Evolutionary conservation across 1,284 basidiomycete genomes (phyloP).

Genomic region (Fomitopsis pinicola): DNA sequence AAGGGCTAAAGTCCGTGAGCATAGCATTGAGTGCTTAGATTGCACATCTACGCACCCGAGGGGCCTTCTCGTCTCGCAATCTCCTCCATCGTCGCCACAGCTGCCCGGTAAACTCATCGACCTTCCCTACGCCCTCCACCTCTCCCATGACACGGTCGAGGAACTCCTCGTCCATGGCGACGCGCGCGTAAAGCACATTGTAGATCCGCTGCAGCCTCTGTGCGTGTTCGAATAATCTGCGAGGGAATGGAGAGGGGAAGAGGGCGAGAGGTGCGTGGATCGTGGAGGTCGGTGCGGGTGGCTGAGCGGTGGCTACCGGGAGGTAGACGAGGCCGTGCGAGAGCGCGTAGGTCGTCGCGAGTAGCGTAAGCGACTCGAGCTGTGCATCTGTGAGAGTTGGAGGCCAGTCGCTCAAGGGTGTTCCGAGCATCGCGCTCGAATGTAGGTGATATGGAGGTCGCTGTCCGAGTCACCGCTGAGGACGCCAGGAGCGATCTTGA

Average conservation of each 20-base stretch:
- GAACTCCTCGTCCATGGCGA: conserved; percentile 80
- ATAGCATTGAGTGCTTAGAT: neutral
- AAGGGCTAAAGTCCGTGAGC: conserved; percentile 49
- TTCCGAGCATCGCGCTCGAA: neutral
- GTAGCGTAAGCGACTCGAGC: conserved; percentile 52
- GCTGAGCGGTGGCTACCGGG: conserved; percentile 48
- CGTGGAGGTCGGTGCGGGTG: conserved; percentile 57
- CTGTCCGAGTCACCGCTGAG: neutral
- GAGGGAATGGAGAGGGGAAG: conserved; percentile 86
- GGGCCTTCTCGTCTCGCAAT: conserved; percentile 56
- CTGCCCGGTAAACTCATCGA: conserved; percentile 84
- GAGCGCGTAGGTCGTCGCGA: conserved; percentile 83
- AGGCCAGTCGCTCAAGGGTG: conserved; percentile 51
- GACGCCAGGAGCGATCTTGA: neutral
- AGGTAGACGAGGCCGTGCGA: conserved; percentile 84
- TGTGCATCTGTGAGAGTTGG: conserved; percentile 60
- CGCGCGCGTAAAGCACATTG: conserved; percentile 82
- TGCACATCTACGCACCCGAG: conserved; percentile 32
- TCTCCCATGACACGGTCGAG: conserved; percentile 82
- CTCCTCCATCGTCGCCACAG: conserved; percentile 86
- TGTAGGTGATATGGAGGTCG: neutral
- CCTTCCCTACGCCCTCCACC: conserved; percentile 68
- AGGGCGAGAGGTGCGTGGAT: conserved; percentile 90
- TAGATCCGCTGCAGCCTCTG: conserved; percentile 71
- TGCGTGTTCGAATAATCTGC: conserved; percentile 66